Base-by-base conservation (phyloP, 495 filamentous ascomycete genomes). In the Aspergillus coremiiformis region DNA sequence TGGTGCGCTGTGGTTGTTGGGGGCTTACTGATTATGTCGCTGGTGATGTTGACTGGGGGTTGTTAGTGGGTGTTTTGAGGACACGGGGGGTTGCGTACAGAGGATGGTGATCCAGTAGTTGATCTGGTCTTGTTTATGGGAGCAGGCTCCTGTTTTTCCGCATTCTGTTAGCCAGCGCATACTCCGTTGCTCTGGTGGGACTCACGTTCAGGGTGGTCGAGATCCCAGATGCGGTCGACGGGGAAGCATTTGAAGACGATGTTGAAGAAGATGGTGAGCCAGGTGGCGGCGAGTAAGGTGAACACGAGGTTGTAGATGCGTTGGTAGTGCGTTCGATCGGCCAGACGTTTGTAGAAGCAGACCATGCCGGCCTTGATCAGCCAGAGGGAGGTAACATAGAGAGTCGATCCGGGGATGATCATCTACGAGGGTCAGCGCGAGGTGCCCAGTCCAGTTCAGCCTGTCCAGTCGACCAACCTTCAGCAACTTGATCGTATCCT, bases 401-500 rank as follows among this genome's bases (percentile, higher is more conserved):
- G 47, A 9, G 56, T 62, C 44, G 60, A 62, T 3, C 60, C 60
- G 23, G 60, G 60, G 37, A 62, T 59, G 51, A 62, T 59, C 60
- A 62, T 59, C 59, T 62, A 47, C 32, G 7, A 15, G 5, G 14
- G 6, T 53, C 33, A 27, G 23, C 17, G 26, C 14, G 11, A 8
- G 44, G 1, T 6, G 12, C 44, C 5, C n/a, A n/a, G n/a, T n/a
- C n/a, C n/a, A n/a, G n/a, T n/a, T n/a, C n/a, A n/a, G n/a, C n/a
- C n/a, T n/a, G n/a, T n/a, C n/a, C n/a, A n/a, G n/a, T n/a, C n/a
- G n/a, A 32, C 44, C 20, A n/a, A 62, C 59, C 56, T 62, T 62
- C 60, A 57, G 53, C 56, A 62, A 59, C 23, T 49, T 59, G 33
- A 62, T 46, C 20, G 27, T 41, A 9, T 59, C 33, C 3, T 42